Evolutionary conservation across 2,329 filamentous ascomycete genomes (phyloP), one percentile per base, ranked within the genome.

Genomic region (Epichloe festucae): DNA sequence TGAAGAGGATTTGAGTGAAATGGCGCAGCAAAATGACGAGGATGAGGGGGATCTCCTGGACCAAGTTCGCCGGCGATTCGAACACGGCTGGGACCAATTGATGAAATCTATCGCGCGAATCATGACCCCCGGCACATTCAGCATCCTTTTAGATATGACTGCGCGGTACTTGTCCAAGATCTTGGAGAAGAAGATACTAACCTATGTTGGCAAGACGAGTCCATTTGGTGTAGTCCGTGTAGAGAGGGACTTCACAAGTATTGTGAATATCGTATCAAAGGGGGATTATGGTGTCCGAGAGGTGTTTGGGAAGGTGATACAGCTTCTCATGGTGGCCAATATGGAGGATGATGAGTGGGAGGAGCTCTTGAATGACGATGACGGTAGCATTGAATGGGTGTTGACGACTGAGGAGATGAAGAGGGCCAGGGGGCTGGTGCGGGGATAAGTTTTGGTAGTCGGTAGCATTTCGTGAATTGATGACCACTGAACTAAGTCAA

Each of bases 281-380:
- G 87, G 4, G 4, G 82, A 86, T 61, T 96, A 95, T 63, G 79
- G 79, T 2, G 77, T 93, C 38, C 75, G 88, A 35, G 89, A 95
- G 62, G 69, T 78, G 3, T 95, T 96, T 70, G 75, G 77, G 31
- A 80, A 83, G 61, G 87, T 86, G 53, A 76, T 77, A 53, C 89
- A 96, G 73, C 84, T 95, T 60, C 80, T 86, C 52, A 81, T 94
- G 73, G 81, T 95, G 15, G 82, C 91, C 64, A 91, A 90, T 59
- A 94, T 96, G 89, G 90, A 96, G 64, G 87, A 93, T 36, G 90
- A 96, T 53, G 91, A 96, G 68, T 95, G 89, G 87, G 87, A 91
- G 46, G 89, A 93, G 66, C 67, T 90, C 40, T 62, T 67, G 6
- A 69, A 75, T 41, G 53, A 64, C 23, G 68, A 73, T 35, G 78